Base-by-base conservation (phyloP, 306 rosid species). In the Fragaria ananassa region DNA sequence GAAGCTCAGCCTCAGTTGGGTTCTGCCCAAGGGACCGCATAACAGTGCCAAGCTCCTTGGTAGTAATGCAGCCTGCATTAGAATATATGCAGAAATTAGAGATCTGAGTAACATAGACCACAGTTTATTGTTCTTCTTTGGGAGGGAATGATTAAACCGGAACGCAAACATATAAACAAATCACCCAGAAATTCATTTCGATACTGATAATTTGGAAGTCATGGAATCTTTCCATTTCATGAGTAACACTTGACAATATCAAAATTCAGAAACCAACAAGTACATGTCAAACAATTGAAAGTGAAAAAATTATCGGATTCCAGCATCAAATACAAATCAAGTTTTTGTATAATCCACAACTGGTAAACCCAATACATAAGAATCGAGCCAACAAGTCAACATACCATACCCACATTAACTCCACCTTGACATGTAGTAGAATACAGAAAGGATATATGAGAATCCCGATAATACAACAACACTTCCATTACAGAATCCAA, bases 11-110 rank as follows among this genome's bases (percentile, higher is more conserved):
- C 34, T 62, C 68, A 2, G 68, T 62, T 11, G 51, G 53, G 35
- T 68, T 68, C 72, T 68, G 72, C 17, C 72, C 72, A n/a, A 68
- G 72, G 5, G 72, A 68, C 34, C 72, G 13, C 72, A 68, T 68
- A 17, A 68, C 72, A 21, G 72, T 68, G 10, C 72, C 72, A 23
- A 68, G 72, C 31, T 68, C 72, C 72, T 68, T 68, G 35, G 72
- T 68, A 1, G 72, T 68, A 41, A 62, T 62, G 41, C 68, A 62
- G 68, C 68, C 68, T 62, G 68, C 68, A 62, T 6, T 31, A 62
- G 42, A 62, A 62, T 8, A 0, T 62, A 29, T 31, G 11, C 8
- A 6, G 21, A 62, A 62, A 29, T 31, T 7, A 62, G 19, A 5
- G 41, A 7, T 6, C n/a, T 15, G 41, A 15, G 31, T 14, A 31